Base-by-base conservation (phyloP, 495 filamentous ascomycete genomes). In the Aspergillus diversus region DNA sequence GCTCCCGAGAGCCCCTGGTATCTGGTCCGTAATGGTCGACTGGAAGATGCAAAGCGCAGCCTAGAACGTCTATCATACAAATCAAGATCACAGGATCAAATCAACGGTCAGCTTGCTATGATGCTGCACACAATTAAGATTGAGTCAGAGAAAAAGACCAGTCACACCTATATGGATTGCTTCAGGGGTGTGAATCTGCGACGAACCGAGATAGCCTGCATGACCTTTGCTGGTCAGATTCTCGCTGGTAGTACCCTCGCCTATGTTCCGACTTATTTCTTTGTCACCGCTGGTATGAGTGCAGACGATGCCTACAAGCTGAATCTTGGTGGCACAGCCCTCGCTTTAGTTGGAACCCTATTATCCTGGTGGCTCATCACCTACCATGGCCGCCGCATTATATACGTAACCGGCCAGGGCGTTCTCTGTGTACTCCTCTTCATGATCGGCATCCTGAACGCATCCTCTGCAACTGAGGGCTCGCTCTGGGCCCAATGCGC, bases 281-380 rank as follows among this genome's bases (percentile, higher is more conserved):
- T 80, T 60, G 77, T 85, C 60, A 82, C 86, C 54, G 89, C 90
- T 0, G 90, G 90, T 0, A 77, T 91, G 2, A 60, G 74, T 53
- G 67, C 78, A 5, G 70, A 77, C 8, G 78, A 82, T 49, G 83
- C 89, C 0, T 91, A 89, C 64, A 78, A 82, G 50, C 85, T 92
- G 69, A 83, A 85, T 34, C 71, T 91, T 8, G 88, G 87, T 4
- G 81, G 87, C 66, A 89, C 88, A 54, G 86, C 77, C 2, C 81
- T 91, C 17, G 89, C 87, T 64, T 82, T 87, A 58, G 72, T 84
- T 7, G 89, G 88, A 1, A 86, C 87, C 4, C 82, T 88, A 31
- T 75, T 84, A 7, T 83, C 89, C 0, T 91, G 87, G 88, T 79
- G 80, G 54, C 67, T 92, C 17, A 84, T 91, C 69, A 81, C 77